Conservation (phyloP, 768 basidiomycete species). For the Pisolithus albus region DNA sequence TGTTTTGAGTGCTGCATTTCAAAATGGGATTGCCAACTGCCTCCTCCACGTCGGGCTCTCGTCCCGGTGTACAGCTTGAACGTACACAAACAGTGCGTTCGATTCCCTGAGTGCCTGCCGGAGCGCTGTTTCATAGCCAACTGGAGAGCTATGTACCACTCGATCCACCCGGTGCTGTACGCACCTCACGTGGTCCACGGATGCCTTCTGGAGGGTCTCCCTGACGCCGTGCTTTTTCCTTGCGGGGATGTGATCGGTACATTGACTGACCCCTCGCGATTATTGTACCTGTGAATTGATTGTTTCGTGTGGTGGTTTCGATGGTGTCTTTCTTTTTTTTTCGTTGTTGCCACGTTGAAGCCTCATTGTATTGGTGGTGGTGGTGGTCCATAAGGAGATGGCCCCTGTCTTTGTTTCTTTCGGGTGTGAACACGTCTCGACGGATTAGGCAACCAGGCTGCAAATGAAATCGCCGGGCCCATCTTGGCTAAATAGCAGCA, state of each 20-base stretch:
- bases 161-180: too few relatives aligned
- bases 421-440: constrained; percentile 27
- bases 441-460: constrained; percentile 25
- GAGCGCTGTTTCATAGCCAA: too few relatives aligned
- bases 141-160: too few relatives aligned
- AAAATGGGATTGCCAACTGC: neutral
- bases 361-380: constrained; percentile 9
- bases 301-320: neutral
- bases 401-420: constrained; percentile 14
- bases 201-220: neutral
- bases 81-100: neutral
- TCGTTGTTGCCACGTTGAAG: constrained; percentile 18
- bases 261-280: neutral
- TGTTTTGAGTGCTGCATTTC: neutral
- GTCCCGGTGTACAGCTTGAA: neutral
- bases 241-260: neutral
- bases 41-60: neutral
- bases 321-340: neutral
- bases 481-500: constrained; percentile 24
- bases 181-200: too few relatives aligned
- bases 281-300: constrained; percentile 8
- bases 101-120: neutral
- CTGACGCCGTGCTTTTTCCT: neutral
- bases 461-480: constrained; percentile 25
- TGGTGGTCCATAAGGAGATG: constrained; percentile 10